Base-by-base conservation (phyloP, 768 basidiomycete genomes). In the Leccinum olivaceopallidum region DNA sequence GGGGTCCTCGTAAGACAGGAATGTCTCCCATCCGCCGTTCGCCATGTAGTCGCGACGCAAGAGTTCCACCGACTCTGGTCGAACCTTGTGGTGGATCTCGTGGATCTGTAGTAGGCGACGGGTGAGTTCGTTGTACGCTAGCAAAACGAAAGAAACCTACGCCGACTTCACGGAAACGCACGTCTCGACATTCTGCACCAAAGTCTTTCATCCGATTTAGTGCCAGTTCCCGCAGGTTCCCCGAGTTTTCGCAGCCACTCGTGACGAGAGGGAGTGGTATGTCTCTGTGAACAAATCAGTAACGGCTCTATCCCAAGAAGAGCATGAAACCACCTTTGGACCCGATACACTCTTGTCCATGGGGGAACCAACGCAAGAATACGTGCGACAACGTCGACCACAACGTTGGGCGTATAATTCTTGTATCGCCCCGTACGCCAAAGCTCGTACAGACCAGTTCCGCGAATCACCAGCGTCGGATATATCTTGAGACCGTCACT, bases 181-280 rank as follows among this genome's bases (percentile, higher is more conserved):
- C 96, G 74, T 99, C 97, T 59, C 97, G 85, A 73, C 97, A 99
- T 63, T 95, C 94, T 32, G 92, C 94, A 14, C 97, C 97, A 75
- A 99, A 97, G 73, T 99, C 97, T 77, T 96, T 98, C 95, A 99
- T 96, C 37, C 97, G 86, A 65, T 94, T 95, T 34, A 98, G 80
- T 47, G 97, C 96, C 44, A 99, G 81, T 75, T 99, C 97, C 56
- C 97, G 87, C 61, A 99, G 78, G 74, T 99, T 99, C 1, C 97
- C 97, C 54, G 92, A 92, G 74, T 98, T 98, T 74, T 98, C 96
- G 67, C 95, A 98, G 5, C 97, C 96, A 63, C 94, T 97, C 6
- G 93, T 90, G 7, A 99, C 96, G 9, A 99, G 81, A 12, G 97
- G 97, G 54, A 98, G 84, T 0, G 97, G 97, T 65, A 99, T 98